Percentiles rank a stretch among this genome's conserved stretches.
These are phyloP conservation scores for Mikania micrantha DNA, from an alignment of 129 eudicot genomes.

Conservation along the genomic window DNA sequence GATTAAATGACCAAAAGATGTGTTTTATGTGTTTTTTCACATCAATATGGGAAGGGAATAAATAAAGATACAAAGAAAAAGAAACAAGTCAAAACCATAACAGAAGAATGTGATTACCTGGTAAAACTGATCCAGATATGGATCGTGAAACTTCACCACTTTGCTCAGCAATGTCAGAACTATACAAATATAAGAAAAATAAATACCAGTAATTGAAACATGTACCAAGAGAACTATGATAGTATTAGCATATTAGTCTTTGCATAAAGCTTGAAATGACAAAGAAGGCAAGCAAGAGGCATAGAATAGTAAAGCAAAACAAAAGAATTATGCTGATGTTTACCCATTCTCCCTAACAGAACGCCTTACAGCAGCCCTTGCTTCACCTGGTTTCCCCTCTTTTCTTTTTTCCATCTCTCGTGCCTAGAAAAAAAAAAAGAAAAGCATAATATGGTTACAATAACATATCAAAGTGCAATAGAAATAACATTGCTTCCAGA, in stretches of 20 bases:
- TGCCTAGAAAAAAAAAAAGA: constrained; percentile 34
- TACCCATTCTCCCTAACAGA: constrained; percentile 96
- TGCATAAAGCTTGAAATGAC: not conserved
- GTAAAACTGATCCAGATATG: constrained; percentile 49
- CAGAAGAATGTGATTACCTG: constrained; percentile 38
- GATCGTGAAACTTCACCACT: constrained; percentile 86
- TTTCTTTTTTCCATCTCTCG: constrained; percentile 95
- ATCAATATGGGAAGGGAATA: not conserved
- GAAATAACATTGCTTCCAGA: not conserved
- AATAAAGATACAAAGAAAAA: not conserved
- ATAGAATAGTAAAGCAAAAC: not conserved
- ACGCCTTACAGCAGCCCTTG: constrained; percentile 84
- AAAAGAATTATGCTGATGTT: not conserved
- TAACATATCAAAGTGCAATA: not conserved
- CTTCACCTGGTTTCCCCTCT: constrained; percentile 95
- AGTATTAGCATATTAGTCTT: not conserved
- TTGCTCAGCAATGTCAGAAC: constrained; percentile 85
- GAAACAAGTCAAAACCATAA: not conserved
- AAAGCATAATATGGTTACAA: not conserved
- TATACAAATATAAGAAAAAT: constrained; percentile 7
- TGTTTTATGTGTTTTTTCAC: not conserved
- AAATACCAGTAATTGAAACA: not conserved
- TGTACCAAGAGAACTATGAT: not conserved
- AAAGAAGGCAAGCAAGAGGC: not conserved
- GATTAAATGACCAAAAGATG: not conserved